Evolutionary conservation across 2,329 filamentous ascomycete genomes (phyloP).

Genomic region (Beauveria medogensis): DNA sequence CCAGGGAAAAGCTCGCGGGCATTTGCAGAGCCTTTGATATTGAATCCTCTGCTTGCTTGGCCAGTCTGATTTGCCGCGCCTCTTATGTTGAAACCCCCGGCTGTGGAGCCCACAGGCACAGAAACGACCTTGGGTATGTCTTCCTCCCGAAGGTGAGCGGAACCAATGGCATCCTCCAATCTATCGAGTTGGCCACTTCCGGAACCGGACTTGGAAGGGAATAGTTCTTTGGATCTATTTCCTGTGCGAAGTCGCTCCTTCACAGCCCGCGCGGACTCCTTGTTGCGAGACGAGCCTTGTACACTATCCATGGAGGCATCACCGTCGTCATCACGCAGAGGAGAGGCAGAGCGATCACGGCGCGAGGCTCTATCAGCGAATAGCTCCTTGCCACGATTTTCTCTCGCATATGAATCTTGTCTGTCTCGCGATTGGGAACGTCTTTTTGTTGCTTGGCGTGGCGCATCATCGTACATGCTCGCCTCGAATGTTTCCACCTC

Average conservation of each 20-base stretch:
- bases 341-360: conserved; percentile 46
- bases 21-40: conserved; percentile 59
- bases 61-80: conserved; percentile 44
- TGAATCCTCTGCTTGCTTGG: conserved; percentile 42
- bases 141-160: conserved; percentile 28
- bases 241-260: conserved; percentile 24
- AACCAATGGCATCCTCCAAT: conserved; percentile 31
- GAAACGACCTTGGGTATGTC: conserved; percentile 51
- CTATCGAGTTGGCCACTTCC: conserved; percentile 28
- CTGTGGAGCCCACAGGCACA: conserved; percentile 33
- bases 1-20: conserved; percentile 62
- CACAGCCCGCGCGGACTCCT: conserved; percentile 25
- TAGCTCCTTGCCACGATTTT: conserved; percentile 53
- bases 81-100: conserved; percentile 49
- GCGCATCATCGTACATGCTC: conserved; percentile 73
- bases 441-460: conserved; percentile 21
- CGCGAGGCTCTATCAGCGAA: conserved; percentile 39
- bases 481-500: conserved; percentile 57
- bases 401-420: conserved; percentile 21
- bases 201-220: conserved; percentile 25
- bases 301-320: conserved; percentile 30
- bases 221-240: conserved; percentile 30
- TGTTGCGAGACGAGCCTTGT: conserved; percentile 26
- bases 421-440: conserved; percentile 22
- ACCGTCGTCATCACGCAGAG: conserved; percentile 34